These are phyloP conservation scores for Cyberlindnera lachancei DNA, from an alignment of 805 yeast species.

Conservation along the genomic window DNA sequence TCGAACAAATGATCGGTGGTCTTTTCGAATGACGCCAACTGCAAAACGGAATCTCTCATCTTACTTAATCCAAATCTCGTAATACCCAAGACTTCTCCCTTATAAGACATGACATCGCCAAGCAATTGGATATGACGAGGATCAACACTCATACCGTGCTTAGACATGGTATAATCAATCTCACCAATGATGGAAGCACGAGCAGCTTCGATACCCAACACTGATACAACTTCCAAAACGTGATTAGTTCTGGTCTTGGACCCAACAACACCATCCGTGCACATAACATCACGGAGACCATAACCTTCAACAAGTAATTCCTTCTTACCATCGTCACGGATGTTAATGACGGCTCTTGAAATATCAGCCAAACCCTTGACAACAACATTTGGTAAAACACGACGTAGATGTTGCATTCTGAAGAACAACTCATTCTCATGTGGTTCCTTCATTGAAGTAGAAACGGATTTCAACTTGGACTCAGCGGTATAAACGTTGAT, in stretches of 20 bases:
- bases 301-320: conserved; percentile 97
- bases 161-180: conserved; percentile 95
- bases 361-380: conserved; percentile 91
- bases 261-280: conserved; percentile 94
- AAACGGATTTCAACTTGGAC: conserved; percentile 32
- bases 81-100: conserved; percentile 97
- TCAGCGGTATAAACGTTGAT: conserved; percentile 47
- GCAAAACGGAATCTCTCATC: conserved; percentile 97
- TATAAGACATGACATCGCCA: conserved; percentile 98
- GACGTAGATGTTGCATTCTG: conserved; percentile 82
- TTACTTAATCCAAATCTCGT: conserved; percentile 96
- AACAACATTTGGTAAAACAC: conserved; percentile 79
- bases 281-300: conserved; percentile 93
- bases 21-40: conserved; percentile 94
- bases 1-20: conserved; percentile 98
- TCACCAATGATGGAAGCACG: conserved; percentile 87
- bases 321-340: conserved; percentile 75
- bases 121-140: conserved; percentile 97
- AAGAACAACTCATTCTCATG: conserved; percentile 56
- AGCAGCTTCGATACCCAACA: conserved; percentile 97
- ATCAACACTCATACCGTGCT: conserved; percentile 99
- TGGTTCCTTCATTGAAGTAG: conserved; percentile 33
- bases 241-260: conserved; percentile 85
- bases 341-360: conserved; percentile 93
- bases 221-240: conserved; percentile 79